Conservation (phyloP, 768 basidiomycete genomes). For the Boletus eberwhitei region DNA sequence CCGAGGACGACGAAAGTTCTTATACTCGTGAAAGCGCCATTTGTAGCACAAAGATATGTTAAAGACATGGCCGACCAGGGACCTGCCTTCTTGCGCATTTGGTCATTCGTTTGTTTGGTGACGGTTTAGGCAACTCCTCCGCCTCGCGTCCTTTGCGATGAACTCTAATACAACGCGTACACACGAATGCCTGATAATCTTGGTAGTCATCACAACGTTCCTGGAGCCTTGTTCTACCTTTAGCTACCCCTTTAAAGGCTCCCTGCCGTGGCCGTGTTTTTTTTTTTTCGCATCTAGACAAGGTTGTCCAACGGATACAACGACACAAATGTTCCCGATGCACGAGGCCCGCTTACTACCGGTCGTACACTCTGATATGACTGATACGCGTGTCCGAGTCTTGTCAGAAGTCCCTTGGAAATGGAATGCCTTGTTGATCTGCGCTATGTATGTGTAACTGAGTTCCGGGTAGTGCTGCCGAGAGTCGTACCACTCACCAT, state of each 20-base stretch:
- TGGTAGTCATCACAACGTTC: constrained; percentile 31
- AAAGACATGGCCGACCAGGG: constrained; percentile 12
- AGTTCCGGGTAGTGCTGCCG: constrained; percentile 6
- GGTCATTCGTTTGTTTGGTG: constrained; percentile 34
- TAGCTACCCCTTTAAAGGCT: constrained; percentile 12
- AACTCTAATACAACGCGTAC: constrained; percentile 19
- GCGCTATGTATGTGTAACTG: constrained; percentile 1
- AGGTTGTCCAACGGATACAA: constrained; percentile 20
- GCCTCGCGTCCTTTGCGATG: constrained; percentile 13
- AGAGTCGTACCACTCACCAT: neutral
- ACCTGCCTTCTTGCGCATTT: constrained; percentile 30
- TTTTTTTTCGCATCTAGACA: constrained; percentile 11
- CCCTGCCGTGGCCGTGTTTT: neutral
- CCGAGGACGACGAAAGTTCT: constrained; percentile 20
- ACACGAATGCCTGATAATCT: constrained; percentile 11
- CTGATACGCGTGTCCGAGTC: constrained; percentile 22
- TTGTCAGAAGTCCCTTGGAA: constrained; percentile 19
- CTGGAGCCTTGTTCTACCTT: constrained; percentile 31
- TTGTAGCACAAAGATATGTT: constrained; percentile 36
- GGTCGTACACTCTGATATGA: constrained; percentile 4
- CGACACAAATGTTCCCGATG: constrained; percentile 9
- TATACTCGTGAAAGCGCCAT: constrained; percentile 26
- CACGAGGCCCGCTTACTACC: constrained; percentile 18
- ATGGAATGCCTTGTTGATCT: constrained; percentile 25
- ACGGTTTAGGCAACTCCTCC: constrained; percentile 27